Percentiles rank a stretch among this genome's conserved stretches.
phyloP scores from a whole-genome alignment of 305 asterid species.

The Lippia alba region DNA sequence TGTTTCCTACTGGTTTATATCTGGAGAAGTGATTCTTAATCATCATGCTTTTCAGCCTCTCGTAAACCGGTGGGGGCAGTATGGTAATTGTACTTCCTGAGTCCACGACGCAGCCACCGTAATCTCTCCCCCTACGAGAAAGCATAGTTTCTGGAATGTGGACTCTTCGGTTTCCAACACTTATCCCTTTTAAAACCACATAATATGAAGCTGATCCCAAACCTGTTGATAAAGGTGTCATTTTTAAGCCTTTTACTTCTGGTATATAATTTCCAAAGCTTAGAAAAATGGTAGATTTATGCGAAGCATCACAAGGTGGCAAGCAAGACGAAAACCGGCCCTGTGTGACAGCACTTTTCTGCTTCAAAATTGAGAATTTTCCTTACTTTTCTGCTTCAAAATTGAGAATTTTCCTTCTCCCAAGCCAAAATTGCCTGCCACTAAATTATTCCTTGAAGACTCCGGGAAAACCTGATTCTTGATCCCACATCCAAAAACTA shows the following conservation, averaged over 20 bases:
- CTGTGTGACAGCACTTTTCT: neutral
- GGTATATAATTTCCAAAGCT: conserved; percentile 16
- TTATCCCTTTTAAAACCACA: conserved; percentile 13
- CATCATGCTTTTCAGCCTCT: conserved; percentile 15
- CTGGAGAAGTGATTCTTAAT: conserved; percentile 16
- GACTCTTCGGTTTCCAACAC: conserved; percentile 16
- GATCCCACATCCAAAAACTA: conserved; percentile 33
- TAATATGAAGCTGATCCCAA: neutral
- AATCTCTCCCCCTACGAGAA: neutral
- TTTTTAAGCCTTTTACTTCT: neutral
- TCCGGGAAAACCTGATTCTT: neutral
- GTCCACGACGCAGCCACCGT: conserved; percentile 24
- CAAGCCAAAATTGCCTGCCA: conserved; percentile 29
- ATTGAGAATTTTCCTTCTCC: conserved; percentile 7
- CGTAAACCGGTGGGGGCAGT: conserved; percentile 2
- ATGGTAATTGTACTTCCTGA: conserved; percentile 4
- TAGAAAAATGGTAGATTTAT: conserved; percentile 7
- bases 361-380: conserved; percentile 3
- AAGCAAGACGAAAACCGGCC: conserved; percentile 33
- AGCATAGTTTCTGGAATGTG: neutral
- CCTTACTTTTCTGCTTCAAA: conserved; percentile 1
- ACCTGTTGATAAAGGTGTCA: neutral
- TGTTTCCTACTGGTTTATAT: neutral
- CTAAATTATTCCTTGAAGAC: conserved; percentile 20
- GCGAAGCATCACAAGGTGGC: neutral